These are phyloP conservation scores for Paragyromitra xinjiangensis DNA, from an alignment of 495 filamentous ascomycete genomes.

Conservation along the genomic window DNA sequence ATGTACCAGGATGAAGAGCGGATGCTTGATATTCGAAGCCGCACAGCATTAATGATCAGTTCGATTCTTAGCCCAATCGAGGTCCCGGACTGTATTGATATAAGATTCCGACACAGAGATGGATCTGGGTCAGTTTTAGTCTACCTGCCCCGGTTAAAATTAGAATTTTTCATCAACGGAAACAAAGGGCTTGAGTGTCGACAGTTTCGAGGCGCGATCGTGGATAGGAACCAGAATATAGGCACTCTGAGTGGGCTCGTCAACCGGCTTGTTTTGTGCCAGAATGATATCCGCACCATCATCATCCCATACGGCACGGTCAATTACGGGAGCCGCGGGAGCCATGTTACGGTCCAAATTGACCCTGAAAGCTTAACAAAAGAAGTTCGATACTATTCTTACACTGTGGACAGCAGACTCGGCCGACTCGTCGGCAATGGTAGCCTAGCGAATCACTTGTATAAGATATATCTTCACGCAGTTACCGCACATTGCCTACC, in stretches of 20 bases:
- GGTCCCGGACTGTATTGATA: constrained; percentile 59
- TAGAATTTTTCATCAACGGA: constrained; percentile 63
- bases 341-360: constrained; percentile 63
- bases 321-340: constrained; percentile 16
- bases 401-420: constrained; percentile 63
- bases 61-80: constrained; percentile 58
- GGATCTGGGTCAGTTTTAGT: constrained; percentile 46
- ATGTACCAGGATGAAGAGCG: constrained; percentile 44
- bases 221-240: constrained; percentile 65
- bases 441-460: constrained; percentile 66
- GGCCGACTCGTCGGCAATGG: constrained; percentile 64
- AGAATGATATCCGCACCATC: constrained; percentile 59
- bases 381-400: constrained; percentile 60
- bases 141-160: constrained; percentile 63
- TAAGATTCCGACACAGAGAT: constrained; percentile 57
- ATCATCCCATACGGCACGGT: constrained; percentile 65
- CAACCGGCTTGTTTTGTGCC: constrained; percentile 65
- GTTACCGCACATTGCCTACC: constrained; percentile 68
- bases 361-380: constrained; percentile 8
- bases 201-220: constrained; percentile 65
- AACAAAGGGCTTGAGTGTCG: constrained; percentile 60
- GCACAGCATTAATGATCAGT: constrained; percentile 56
- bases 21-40: constrained; percentile 59
- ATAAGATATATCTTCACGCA: constrained; percentile 68
- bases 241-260: constrained; percentile 65